Evolutionary conservation across 2,329 filamentous ascomycete genomes (phyloP).

Genomic region (Blumeriella jaapii): DNA sequence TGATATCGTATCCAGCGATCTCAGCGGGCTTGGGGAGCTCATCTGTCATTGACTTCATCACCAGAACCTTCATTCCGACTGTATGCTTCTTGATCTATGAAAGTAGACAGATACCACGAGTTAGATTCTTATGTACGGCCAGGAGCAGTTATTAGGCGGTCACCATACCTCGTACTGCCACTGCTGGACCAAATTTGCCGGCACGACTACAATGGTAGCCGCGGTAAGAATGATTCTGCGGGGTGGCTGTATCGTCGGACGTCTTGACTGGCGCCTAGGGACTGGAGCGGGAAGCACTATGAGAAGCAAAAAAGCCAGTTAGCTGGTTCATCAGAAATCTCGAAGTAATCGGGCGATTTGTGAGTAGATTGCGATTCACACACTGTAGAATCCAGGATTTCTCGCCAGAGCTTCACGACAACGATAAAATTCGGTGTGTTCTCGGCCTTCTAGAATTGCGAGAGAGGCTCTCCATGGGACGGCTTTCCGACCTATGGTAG

Average conservation of each 20-base stretch:
- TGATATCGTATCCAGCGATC: slow-evolving; percentile 58
- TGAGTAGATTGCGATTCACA: too few relatives aligned
- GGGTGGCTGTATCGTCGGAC: slow-evolving; percentile 29
- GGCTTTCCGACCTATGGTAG: slow-evolving; percentile 51
- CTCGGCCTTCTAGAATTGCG: slow-evolving; percentile 28
- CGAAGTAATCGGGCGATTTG: too few relatives aligned
- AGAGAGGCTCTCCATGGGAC: slow-evolving; percentile 62
- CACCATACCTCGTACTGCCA: slow-evolving; percentile 80
- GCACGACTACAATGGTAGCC: slow-evolving; percentile 68
- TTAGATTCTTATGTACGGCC: too few relatives aligned
- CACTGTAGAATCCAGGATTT: slow-evolving; percentile 50
- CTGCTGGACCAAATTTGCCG: slow-evolving; percentile 71
- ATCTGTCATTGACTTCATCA: slow-evolving; percentile 42
- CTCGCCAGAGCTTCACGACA: slow-evolving; percentile 45
- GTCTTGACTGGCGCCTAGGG: slow-evolving; percentile 31
- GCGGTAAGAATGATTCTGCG: slow-evolving; percentile 51
- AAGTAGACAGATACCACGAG: too few relatives aligned
- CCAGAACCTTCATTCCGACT: slow-evolving; percentile 48
- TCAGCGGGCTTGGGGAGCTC: slow-evolving; percentile 44
- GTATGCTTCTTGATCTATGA: slow-evolving; percentile 73
- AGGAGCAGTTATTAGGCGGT: too few relatives aligned
- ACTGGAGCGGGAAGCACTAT: slow-evolving; percentile 37
- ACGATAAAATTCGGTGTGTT: slow-evolving; percentile 35
- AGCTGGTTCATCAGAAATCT: too few relatives aligned
- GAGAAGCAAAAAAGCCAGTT: too few relatives aligned